Base-by-base conservation (phyloP, 2,329 filamentous ascomycete genomes). In the Aspergillus fumigatus region DNA sequence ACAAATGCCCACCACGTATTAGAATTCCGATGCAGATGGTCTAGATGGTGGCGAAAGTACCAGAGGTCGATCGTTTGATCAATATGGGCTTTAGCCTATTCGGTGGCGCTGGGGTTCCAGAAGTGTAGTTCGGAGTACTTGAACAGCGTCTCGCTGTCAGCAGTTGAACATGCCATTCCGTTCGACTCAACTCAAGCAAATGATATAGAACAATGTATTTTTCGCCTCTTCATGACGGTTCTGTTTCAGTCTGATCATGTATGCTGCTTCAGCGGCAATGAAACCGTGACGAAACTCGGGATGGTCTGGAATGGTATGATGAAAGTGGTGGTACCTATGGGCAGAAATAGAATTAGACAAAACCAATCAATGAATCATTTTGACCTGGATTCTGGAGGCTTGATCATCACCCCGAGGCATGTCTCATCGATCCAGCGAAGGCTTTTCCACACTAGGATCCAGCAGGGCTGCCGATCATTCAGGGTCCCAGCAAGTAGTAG, bases 401-500 rank as follows among this genome's bases (percentile, higher is more conserved):
- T 38, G 17, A 38, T 7, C 32, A 38, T 38, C 6, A 5, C 14
- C 32, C 53, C 52, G 54, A 52, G 54, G 35, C 51, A 55, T 56
- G 57, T 63, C 58, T 61, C 58, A 57, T 55, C 54, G 53, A 48
- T 48, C 51, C 57, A 50, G 50, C 51, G 52, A 58, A 58, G 58
- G 26, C 48, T 41, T 49, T 52, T 47, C 60, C 61, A 60, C 61
- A 58, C 56, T 54, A 55, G 55, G 53, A 58, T 55, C 57, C 53
- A 52, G 55, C 57, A 61, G 54, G 59, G 55, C 51, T 48, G 62
- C 35, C 58, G 63, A 66, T 68, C 64, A 62, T 50, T 51, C 51
- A 59, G 56, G 58, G 59, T 59, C 56, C 60, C 56, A 47, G 7
- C 11, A 11, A 26, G 25, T 26, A 6, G 43, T 47, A 19, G 41